Conservation (phyloP, 371 early-diverging fungal species). For the Apophysomyces trapeziformis region DNA sequence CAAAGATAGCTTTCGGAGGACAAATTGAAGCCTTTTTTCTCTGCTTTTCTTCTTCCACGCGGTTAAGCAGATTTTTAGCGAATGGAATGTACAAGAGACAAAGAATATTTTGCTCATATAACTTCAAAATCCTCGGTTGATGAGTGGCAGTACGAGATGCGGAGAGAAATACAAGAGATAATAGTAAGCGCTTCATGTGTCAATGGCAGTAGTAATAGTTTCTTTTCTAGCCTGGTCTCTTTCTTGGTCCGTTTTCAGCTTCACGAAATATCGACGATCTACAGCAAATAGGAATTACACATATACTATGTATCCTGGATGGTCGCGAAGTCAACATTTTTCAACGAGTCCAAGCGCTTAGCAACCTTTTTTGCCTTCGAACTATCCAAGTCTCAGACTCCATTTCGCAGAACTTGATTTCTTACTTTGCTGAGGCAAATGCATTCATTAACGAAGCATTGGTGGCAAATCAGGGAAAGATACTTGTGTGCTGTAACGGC, state of each 20-base stretch:
- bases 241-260: slow-evolving; percentile 79
- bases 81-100: neutral
- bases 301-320: slow-evolving; percentile 78
- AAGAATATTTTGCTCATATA: slow-evolving; percentile 1
- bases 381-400: slow-evolving; percentile 67
- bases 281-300: slow-evolving; percentile 64
- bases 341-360: slow-evolving; percentile 24
- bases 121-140: slow-evolving; percentile 35
- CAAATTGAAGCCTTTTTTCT: neutral
- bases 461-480: slow-evolving; percentile 51
- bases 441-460: slow-evolving; percentile 62
- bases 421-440: slow-evolving; percentile 68
- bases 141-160: slow-evolving; percentile 80
- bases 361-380: slow-evolving; percentile 28
- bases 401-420: slow-evolving; percentile 76
- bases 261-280: slow-evolving; percentile 64
- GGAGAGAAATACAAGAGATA: slow-evolving; percentile 84
- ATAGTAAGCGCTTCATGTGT: slow-evolving; percentile 35
- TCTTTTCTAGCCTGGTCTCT: slow-evolving; percentile 62
- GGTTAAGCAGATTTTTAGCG: neutral
- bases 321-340: slow-evolving; percentile 56
- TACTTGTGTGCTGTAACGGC: slow-evolving; percentile 85
- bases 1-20: neutral
- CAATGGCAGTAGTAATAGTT: neutral
- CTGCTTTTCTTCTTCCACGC: neutral